Base-by-base conservation (phyloP, 768 basidiomycete species). In the Xerocomellus amylosporus region DNA sequence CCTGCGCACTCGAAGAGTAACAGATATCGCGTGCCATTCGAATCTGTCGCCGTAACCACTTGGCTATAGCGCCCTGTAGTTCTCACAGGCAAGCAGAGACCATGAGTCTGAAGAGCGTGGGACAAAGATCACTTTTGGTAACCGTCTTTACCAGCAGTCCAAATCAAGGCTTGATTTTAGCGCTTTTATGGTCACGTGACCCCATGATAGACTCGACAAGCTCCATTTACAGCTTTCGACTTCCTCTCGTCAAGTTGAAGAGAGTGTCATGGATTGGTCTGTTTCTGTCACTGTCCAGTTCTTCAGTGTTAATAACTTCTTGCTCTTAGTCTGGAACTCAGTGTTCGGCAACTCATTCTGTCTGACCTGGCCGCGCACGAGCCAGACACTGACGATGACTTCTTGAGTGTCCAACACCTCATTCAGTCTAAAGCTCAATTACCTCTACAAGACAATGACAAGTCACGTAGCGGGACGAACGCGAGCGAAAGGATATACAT, bases 1-100 rank as follows among this genome's bases (percentile, higher is more conserved):
- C 70, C 70, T 71, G 71, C 72, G 72, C 72, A 64, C 69, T 71
- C 71, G 10, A 71, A 71, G 71, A 71, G 69, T 67, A 71, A 71
- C 71, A 71, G 69, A 71, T 70, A 49, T 63, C 65, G 56, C 52
- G 4, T 41, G 1, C 14, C 31, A 57, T 82, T 82, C 81, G 77
- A 84, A 83, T 84, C 82, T 82, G 77, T 83, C 83, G 83, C 83
- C 81, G 81, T 85, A 85, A 85, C 83, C 83, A 84, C 82, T 84
- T 82, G 81, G 83, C 82, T 83, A 83, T 84, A 82, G 81, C 76
- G 73, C 71, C 73, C 37, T 49, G 1, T 0, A 0, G 2, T 9
- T 36, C 5, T 5, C 31, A 4, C 14, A 22, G 8, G 7, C 10
- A 26, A 33, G 34, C 9, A 24, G 5, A 26, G 9, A 24, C 15